Conservation (phyloP, 2,329 filamentous ascomycete species). For the Penicillium sp. region DNA sequence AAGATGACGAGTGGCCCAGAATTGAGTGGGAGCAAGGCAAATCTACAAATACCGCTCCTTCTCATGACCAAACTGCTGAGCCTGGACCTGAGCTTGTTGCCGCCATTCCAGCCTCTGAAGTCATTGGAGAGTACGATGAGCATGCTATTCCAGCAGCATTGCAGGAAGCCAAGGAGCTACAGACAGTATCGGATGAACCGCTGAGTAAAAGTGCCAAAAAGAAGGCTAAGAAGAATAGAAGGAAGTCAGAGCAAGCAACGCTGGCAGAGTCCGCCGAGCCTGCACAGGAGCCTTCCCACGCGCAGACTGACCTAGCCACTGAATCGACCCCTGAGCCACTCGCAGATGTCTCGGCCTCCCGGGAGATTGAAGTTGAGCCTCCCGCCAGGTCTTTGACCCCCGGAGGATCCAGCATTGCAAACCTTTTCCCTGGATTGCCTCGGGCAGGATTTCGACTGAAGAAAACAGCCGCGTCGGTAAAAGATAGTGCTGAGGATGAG, state of each 20-base stretch:
- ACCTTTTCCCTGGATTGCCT: slow-evolving; percentile 37
- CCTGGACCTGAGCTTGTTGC: slow-evolving; percentile 22
- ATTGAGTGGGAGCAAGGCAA: slow-evolving; percentile 39
- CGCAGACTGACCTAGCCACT: slow-evolving; percentile 7
- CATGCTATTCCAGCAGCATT: slow-evolving; percentile 27
- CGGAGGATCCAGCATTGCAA: slow-evolving; percentile 30
- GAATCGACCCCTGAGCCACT: slow-evolving; percentile 1
- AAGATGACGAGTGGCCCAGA: slow-evolving; percentile 36
- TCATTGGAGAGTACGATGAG: slow-evolving; percentile 30
- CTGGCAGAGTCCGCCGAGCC: slow-evolving; percentile 7
- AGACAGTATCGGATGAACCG: slow-evolving; percentile 11
- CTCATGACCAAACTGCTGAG: slow-evolving; percentile 24
- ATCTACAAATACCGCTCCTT: slow-evolving; percentile 22
- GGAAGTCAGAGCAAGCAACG: slow-evolving; percentile 23
- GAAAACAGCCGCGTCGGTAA: slow-evolving; percentile 27
- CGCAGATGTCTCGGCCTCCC: slow-evolving; percentile 10
- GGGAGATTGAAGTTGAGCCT: slow-evolving; percentile 21
- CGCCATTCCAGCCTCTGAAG: slow-evolving; percentile 19
- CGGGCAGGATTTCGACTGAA: slow-evolving; percentile 32
- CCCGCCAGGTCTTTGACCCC: slow-evolving; percentile 20
- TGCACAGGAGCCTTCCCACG: slow-evolving; percentile 7
- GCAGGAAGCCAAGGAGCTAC: slow-evolving; percentile 9
- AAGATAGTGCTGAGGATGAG: slow-evolving; percentile 45
- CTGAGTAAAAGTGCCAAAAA: slow-evolving; percentile 30
- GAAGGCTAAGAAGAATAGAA: slow-evolving; percentile 31